phyloP scores from a whole-genome alignment of 345 rosid species.

The Populus pruinosa region DNA sequence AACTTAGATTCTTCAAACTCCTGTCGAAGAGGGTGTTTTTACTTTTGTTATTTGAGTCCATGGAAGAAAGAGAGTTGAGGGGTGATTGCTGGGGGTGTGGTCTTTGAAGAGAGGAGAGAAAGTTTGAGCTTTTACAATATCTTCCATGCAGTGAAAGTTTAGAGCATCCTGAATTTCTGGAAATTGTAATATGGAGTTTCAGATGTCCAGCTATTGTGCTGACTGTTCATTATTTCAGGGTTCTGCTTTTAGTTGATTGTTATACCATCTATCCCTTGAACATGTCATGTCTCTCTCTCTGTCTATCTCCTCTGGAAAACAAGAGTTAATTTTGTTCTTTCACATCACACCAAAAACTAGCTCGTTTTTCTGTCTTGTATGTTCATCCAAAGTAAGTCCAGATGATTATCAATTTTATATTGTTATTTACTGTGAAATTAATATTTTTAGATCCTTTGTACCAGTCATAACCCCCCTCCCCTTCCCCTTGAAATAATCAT shows the following conservation, averaged over 20 bases:
- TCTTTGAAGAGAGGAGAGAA: background rate
- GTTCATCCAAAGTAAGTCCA: background rate
- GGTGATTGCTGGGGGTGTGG: background rate
- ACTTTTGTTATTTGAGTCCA: background rate
- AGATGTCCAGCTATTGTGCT: background rate
- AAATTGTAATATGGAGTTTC: background rate
- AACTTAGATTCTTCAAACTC: too few relatives aligned
- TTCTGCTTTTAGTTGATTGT: background rate
- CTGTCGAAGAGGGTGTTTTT: background rate
- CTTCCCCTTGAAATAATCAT: constrained; percentile 12
- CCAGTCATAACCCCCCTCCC: background rate
- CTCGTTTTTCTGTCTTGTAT: background rate
- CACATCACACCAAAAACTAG: background rate
- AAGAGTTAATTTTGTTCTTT: background rate
- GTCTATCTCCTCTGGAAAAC: background rate
- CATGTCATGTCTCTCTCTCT: background rate
- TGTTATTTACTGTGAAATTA: background rate
- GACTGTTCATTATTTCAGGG: background rate
- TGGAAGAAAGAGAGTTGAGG: background rate
- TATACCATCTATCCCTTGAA: background rate
- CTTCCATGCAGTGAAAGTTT: background rate
- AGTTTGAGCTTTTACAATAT: background rate
- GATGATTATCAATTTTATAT: background rate
- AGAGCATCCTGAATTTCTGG: background rate
- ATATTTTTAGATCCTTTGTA: background rate